Conservation (phyloP, 371 early-diverging fungal species). For the Actinomucor elegans region DNA sequence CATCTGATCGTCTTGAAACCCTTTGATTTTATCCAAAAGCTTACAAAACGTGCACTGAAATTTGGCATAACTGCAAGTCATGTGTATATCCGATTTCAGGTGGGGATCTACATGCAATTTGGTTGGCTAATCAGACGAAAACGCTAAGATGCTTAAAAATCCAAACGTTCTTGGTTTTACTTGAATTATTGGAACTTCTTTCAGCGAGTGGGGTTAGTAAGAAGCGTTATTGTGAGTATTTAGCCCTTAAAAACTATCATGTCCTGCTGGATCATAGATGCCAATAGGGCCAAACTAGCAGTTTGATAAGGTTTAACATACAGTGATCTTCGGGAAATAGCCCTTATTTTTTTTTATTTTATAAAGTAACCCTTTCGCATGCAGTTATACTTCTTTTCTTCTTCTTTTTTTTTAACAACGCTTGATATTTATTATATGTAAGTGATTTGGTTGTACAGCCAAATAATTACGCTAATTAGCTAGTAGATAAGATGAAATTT, state of each 20-base stretch:
- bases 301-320: not conserved
- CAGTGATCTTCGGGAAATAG: not conserved
- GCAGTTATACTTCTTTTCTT: slow-evolving; percentile 4
- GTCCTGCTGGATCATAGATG: too few species aligned
- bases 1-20: too few species aligned
- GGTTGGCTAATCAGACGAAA: not conserved
- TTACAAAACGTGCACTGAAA: too few species aligned
- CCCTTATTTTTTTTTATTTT: not conserved
- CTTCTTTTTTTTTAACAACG: slow-evolving; percentile 8
- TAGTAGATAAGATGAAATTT: slow-evolving; percentile 8
- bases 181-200: slow-evolving; percentile 1
- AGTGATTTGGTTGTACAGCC: too few species aligned
- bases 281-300: too few species aligned
- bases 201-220: not conserved
- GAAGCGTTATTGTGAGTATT: not conserved
- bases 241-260: not conserved
- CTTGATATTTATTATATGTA: slow-evolving; percentile 1
- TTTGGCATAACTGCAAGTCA: too few species aligned
- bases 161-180: slow-evolving; percentile 4
- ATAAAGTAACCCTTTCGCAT: not conserved
- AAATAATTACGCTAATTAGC: too few species aligned
- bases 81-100: not conserved
- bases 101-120: not conserved
- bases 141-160: not conserved
- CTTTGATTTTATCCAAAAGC: too few species aligned